Conservation (phyloP, 495 filamentous ascomycete species). For the Podospora didyma region DNA sequence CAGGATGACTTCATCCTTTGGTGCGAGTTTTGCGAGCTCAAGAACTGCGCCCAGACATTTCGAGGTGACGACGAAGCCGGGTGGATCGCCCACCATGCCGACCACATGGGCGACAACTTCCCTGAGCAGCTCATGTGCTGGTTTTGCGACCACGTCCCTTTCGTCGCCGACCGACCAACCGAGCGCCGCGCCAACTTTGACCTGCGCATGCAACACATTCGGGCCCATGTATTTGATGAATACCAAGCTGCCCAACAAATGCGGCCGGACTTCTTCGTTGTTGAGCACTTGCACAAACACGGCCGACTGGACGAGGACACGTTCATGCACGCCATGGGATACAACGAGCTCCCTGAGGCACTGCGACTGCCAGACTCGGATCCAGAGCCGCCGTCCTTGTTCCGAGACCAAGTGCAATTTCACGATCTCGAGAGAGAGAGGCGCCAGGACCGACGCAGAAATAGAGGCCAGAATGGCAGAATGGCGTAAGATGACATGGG, state of each 20-base stretch:
- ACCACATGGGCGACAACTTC: conserved; percentile 25
- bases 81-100: conserved; percentile 43
- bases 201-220: conserved; percentile 43
- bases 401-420: neutral
- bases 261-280: conserved; percentile 39
- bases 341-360: conserved; percentile 17
- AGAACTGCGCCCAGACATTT: conserved; percentile 29
- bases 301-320: conserved; percentile 12
- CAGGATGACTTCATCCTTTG: conserved; percentile 18
- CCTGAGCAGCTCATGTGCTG: conserved; percentile 41
- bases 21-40: conserved; percentile 36
- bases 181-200: conserved; percentile 25
- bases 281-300: conserved; percentile 25
- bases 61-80: conserved; percentile 23
- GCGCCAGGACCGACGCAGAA: neutral
- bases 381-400: neutral
- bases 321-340: conserved; percentile 12
- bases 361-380: conserved; percentile 6
- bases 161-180: conserved; percentile 4
- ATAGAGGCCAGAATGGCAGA: neutral
- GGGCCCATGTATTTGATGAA: conserved; percentile 29
- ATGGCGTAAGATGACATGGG: no score
- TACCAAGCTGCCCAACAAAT: conserved; percentile 13
- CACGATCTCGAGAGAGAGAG: conserved; percentile 1
- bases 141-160: conserved; percentile 40